Evolutionary conservation across 2,329 filamentous ascomycete species (phyloP), one percentile per base, ranked within the genome.

Genomic region (Aspergillus luchuensis): DNA sequence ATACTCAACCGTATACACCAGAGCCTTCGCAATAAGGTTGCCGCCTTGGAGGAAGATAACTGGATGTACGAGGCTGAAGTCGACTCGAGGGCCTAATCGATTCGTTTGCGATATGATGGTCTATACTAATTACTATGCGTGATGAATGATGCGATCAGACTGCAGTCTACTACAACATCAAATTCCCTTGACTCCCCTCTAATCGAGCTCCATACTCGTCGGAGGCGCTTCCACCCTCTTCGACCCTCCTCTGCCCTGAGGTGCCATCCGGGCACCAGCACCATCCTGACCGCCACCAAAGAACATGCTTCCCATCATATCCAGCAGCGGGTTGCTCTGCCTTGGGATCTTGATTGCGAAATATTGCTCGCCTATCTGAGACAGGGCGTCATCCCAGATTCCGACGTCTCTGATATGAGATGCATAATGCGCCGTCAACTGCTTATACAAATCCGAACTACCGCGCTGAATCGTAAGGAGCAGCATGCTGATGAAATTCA

Each of bases 261-360:
- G 63, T 51, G 67, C 66, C 33, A 79, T 80, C 47, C 55, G 56
- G 57, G 74, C 72, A 41, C 71, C 74, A 36, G 74, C 72, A 52
- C 78, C 75, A 39, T 66, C 68, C 21, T 84, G 85, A 25, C 83
- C 85, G 6, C 87, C 89, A 19, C 92, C 92, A 52, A 93, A 93
- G 71, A 99, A 91, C 83, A 99, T 87, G 64, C 88, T 93, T 51
- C 92, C 93, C 91, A 99, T 96, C 93, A 99, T 98, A 74, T 99
- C 95, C 78, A 98, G 87, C 76, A 99, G 81, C 3, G 93, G 93
- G 76, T 98, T 98, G 65, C 89, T 90, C 80, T 97, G 92, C 71
- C 90, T 85, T 50, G 93, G 94, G 72, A 92, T 89, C 80, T 88
- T 86, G 74, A 99, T 96, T 38, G 88, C 88, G 79, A 99, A 99